Conservation (phyloP, 352 stramenopile genomes). For the Pseudoperonospora humuli region DNA sequence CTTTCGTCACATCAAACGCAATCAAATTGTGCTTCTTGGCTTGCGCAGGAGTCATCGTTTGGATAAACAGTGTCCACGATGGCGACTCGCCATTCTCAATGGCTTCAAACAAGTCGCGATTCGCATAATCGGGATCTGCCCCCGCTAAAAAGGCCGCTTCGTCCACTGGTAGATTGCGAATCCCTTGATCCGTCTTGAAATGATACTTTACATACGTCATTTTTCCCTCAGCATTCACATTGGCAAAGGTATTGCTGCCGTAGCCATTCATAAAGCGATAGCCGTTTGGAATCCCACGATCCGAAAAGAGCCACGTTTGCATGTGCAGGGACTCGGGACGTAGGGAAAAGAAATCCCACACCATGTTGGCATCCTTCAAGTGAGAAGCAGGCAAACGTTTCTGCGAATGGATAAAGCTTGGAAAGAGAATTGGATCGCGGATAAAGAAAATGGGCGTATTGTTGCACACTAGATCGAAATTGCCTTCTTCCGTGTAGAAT, state of each 20-base stretch:
- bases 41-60: constrained; percentile 79
- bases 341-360: constrained; percentile 84
- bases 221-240: constrained; percentile 59
- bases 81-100: constrained; percentile 63
- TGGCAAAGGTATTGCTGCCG: constrained; percentile 85
- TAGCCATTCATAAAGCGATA: constrained; percentile 87
- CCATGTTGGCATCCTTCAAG: constrained; percentile 74
- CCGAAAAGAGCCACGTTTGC: constrained; percentile 77
- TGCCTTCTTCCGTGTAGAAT: constrained; percentile 89
- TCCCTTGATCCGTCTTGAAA: constrained; percentile 83
- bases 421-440: constrained; percentile 11
- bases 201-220: constrained; percentile 86
- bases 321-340: constrained; percentile 79
- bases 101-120: constrained; percentile 81
- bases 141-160: constrained; percentile 51
- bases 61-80: constrained; percentile 79
- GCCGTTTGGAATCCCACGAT: constrained; percentile 74
- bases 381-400: constrained; percentile 80
- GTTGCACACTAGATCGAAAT: constrained; percentile 86
- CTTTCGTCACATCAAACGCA: constrained; percentile 88
- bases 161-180: constrained; percentile 65
- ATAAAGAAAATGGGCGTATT: constrained; percentile 51
- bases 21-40: constrained; percentile 49
- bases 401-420: constrained; percentile 87
- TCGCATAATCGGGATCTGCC: constrained; percentile 75